These are phyloP conservation scores for Cynara cardunculus DNA, from an alignment of 129 eudicot species.

Conservation along the genomic window DNA sequence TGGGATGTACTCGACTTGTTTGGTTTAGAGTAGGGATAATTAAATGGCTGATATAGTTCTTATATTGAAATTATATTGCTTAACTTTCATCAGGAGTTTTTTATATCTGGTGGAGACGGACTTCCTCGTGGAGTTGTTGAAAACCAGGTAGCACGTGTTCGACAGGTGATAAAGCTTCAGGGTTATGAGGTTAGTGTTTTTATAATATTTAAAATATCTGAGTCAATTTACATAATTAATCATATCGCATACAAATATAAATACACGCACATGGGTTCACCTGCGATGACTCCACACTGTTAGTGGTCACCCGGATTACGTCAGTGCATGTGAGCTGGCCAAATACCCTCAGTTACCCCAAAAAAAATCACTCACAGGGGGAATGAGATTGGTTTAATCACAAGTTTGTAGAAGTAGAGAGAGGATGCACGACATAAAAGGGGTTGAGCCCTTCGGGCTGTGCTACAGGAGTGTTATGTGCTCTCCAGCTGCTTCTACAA, in stretches of 20 bases:
- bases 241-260: background rate
- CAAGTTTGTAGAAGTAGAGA: background rate
- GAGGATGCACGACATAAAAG: background rate
- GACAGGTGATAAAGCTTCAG: constrained; percentile 82
- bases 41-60: background rate
- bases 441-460: background rate
- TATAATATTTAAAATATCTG: background rate
- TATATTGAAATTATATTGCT: background rate
- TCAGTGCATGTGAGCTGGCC: no score
- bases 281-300: no score
- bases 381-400: background rate
- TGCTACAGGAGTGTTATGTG: background rate
- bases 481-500: background rate
- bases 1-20: background rate
- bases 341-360: background rate
- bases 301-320: no score
- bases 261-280: background rate
- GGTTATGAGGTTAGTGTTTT: constrained; percentile 75
- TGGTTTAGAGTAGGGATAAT: background rate
- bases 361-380: background rate
- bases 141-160: constrained; percentile 83
- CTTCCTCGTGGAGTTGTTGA: constrained; percentile 99
- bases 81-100: constrained; percentile 58
- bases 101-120: constrained; percentile 99
- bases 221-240: background rate